phyloP scores from a whole-genome alignment of 2,329 filamentous ascomycete species.

The Claviceps africana region DNA sequence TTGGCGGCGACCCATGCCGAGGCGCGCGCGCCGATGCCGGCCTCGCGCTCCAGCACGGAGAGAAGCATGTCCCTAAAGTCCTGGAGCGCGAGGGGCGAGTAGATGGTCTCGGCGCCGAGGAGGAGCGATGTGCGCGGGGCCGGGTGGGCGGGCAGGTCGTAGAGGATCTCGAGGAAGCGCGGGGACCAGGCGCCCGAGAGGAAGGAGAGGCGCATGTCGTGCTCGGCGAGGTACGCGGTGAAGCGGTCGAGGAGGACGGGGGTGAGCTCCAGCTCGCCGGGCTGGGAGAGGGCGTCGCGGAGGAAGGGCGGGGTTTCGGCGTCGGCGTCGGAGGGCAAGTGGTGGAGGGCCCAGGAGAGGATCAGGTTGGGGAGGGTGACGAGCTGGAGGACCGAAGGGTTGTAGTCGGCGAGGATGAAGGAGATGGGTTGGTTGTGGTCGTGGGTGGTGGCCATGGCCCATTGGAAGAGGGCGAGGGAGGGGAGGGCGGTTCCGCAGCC shows the following conservation, averaged over 20 bases:
- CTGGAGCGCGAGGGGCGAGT: conserved; percentile 56
- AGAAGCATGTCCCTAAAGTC: conserved; percentile 57
- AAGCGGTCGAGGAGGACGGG: conserved; percentile 46
- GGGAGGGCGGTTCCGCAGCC: conserved; percentile 70
- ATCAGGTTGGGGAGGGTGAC: conserved; percentile 70
- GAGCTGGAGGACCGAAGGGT: conserved; percentile 60
- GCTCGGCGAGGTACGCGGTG: conserved; percentile 32
- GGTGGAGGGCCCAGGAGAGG: conserved; percentile 48
- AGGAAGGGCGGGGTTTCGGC: too few species aligned
- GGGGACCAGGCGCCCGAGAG: conserved; percentile 63
- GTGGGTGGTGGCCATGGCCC: conserved; percentile 22
- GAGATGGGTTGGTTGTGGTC: conserved; percentile 31
- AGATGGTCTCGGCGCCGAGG: conserved; percentile 70
- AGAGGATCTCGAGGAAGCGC: conserved; percentile 47
- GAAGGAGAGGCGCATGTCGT: conserved; percentile 46
- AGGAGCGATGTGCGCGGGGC: conserved; percentile 30
- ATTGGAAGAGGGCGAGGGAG: conserved; percentile 56
- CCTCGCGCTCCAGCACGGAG: conserved; percentile 37
- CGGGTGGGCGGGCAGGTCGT: conserved; percentile 12
- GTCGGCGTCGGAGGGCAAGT: conserved; percentile 15
- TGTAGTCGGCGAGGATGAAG: conserved; percentile 66
- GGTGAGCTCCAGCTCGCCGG: conserved; percentile 50
- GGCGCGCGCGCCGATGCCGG: conserved; percentile 26
- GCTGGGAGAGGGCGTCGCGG: conserved; percentile 29
- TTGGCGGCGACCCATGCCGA: conserved; percentile 62